A percentile compares a stretch with the other conserved stretches of the same genome.
These are phyloP conservation scores for Rasamsonia emersonii DNA, from an alignment of 2,329 filamentous ascomycete species.

Conservation along the genomic window DNA sequence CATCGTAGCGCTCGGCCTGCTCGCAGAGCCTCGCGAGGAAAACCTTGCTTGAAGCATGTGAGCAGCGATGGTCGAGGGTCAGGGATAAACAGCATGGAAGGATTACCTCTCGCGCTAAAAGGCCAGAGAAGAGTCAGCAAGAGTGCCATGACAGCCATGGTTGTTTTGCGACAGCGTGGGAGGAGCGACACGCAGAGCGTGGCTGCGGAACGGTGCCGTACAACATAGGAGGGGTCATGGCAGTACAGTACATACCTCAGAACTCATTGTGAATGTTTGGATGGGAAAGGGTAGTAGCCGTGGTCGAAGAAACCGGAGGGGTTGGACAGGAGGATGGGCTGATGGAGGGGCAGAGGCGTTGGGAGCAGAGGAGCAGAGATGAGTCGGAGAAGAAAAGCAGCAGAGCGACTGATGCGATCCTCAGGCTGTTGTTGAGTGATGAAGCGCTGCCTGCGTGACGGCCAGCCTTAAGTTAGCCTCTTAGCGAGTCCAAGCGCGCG, in stretches of 20 bases:
- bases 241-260: conserved; percentile 48
- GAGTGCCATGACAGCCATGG: too few species aligned
- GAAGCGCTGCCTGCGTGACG: too few species aligned
- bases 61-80: conserved; percentile 20
- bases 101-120: conserved; percentile 60
- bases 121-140: conserved; percentile 26
- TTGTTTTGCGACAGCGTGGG: conserved; percentile 13
- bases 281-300: conserved; percentile 2
- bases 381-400: too few species aligned
- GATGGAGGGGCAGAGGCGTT: not conserved
- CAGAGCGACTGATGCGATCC: too few species aligned
- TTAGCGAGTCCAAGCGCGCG: too few species aligned
- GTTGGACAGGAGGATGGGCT: not conserved
- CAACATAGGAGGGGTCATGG: conserved; percentile 9
- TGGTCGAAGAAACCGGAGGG: not conserved
- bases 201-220: not conserved
- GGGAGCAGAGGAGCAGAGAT: not conserved
- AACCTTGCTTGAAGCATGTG: conserved; percentile 69
- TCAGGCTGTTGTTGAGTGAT: too few species aligned
- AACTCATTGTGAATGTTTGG: conserved; percentile 45
- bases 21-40: conserved; percentile 99
- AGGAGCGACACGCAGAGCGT: conserved; percentile 20
- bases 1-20: conserved; percentile 99
- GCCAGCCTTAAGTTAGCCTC: too few species aligned
- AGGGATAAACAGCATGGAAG: conserved; percentile 21